Percentiles rank a stretch among this genome's conserved stretches.
These are phyloP conservation scores for Saturnispora sanitii DNA, from an alignment of 805 yeast genomes.

Conservation along the genomic window DNA sequence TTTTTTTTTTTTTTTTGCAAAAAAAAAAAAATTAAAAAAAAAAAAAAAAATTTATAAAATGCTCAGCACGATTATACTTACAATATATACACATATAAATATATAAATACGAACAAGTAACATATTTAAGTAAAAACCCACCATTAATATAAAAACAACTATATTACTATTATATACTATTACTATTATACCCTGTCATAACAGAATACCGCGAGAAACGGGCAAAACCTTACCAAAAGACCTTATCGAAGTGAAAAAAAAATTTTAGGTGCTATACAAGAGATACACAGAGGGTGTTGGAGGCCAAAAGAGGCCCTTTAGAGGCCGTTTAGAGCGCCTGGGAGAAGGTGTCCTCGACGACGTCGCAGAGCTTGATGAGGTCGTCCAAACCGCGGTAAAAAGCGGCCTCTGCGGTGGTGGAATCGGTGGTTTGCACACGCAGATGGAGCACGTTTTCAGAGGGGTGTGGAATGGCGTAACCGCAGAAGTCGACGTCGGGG, in stretches of 20 bases:
- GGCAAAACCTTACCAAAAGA: no score
- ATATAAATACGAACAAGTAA: no score
- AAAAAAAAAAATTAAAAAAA: background rate
- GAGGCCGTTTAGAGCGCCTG: background rate
- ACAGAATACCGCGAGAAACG: no score
- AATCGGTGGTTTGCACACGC: conserved; percentile 88
- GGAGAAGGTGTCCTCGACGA: conserved; percentile 64
- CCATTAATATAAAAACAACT: no score
- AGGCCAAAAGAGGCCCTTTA: background rate
- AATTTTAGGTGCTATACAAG: no score
- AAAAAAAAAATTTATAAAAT: conserved; percentile 2
- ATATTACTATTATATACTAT: no score
- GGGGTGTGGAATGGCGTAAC: conserved; percentile 97
- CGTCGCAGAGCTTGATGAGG: conserved; percentile 70
- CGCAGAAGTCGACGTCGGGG: conserved; percentile 96
- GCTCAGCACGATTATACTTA: no score
- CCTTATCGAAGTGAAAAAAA: no score
- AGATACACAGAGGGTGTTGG: no score
- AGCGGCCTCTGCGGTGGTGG: conserved; percentile 82
- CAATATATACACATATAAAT: no score
- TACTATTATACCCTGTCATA: no score
- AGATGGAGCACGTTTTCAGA: conserved; percentile 83
- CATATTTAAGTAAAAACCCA: no score
- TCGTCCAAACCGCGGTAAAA: conserved; percentile 85
- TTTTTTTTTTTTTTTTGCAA: background rate